Evolutionary conservation across 1,139 yeast species (phyloP), one percentile per base, ranked within the genome.

Genomic region (Hanseniaspora gamundiae): DNA sequence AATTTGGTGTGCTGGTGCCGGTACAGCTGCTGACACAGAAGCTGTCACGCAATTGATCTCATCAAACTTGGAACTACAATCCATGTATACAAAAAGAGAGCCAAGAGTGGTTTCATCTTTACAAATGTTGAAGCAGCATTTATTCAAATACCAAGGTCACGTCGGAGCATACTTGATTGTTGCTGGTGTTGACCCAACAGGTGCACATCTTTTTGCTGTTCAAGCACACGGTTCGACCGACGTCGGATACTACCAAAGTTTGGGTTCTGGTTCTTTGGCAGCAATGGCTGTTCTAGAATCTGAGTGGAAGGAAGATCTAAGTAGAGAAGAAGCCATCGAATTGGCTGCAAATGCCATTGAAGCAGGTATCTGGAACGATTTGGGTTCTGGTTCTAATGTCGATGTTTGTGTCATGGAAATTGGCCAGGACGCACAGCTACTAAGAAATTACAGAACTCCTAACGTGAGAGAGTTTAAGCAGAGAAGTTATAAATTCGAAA

Each of bases 1-100:
- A 60, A 91, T 91, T 59, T 91, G 98, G 98, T 91, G 97, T 76
- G 96, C 96, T 45, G 98, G 98, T 56, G 98, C 98, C 3, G 98
- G 98, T 63, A 91, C 98, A 17, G 98, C 98, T 39, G 98, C 98
- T n/a, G 98, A 91, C 62, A 91, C 96, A 10, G 97, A 91, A 62
- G 96, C 97, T 0, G 94, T 93, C 7, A 91, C 98, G 6, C 95
- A 86, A 64, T 72, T 91, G 60, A 87, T 87, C 55, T 78, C 88
- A 27, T 85, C 95, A 42, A 88, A 88, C 62, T 70, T 91, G 53
- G 98, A 91, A 64, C 69, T 91, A 52, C 98, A 88, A 64, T 71
- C 93, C 17, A 69, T 87, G 64, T 78, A 82, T 53, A 80, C 91
- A 42, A 78, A 78, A 51, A 78, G 97, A 54, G 76, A 79, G 53